Base-by-base conservation (phyloP, 306 rosid species). In the Quercus bicolor region DNA sequence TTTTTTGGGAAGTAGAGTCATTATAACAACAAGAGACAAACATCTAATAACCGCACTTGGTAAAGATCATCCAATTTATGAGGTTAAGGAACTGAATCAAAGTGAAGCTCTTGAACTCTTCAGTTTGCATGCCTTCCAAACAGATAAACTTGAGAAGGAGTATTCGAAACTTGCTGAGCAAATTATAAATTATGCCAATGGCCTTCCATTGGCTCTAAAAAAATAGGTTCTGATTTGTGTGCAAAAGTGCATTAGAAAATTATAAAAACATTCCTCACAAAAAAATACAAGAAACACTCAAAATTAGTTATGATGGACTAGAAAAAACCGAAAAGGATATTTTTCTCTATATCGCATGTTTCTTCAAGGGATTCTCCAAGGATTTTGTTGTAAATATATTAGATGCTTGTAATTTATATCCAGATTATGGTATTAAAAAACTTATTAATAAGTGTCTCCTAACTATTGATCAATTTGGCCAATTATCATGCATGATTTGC, bases 1-100 rank as follows among this genome's bases (percentile, higher is more conserved):
- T 66, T 73, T 68, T 55, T 14, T 20, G 18, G 79, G 83, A 37
- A 79, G 79, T 73, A 79, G 54, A 55, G 73, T 79, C 31, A 74
- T 79, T 33, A 37, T 74, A 33, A 79, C 79, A 2, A 74, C 83
- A 62, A 54, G 70, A 66, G 19, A 79, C 33, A 65, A 26, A 21
- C 68, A 65, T 65, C 55, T 37, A 37, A 37, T 37, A 37, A 37
- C 45, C 65, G 5, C 26, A n/a, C 75, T 48, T 74, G 60, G 74
- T n/a, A 23, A 75, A 75, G 57, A 61, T 15, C 5, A 6, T 37
- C 45, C 45, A 37, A 37, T 37, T 37, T 61, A 45, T 66, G 54
- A 74, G 45, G 75, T n/a, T 31, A 18, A 37, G 45, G 45, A 8
- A 37, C 0, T 37, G 2, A 37, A 37, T 37, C 45, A 37, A 37